Conservation (phyloP, 2,329 filamentous ascomycete genomes). For the Xylaria sp. region DNA sequence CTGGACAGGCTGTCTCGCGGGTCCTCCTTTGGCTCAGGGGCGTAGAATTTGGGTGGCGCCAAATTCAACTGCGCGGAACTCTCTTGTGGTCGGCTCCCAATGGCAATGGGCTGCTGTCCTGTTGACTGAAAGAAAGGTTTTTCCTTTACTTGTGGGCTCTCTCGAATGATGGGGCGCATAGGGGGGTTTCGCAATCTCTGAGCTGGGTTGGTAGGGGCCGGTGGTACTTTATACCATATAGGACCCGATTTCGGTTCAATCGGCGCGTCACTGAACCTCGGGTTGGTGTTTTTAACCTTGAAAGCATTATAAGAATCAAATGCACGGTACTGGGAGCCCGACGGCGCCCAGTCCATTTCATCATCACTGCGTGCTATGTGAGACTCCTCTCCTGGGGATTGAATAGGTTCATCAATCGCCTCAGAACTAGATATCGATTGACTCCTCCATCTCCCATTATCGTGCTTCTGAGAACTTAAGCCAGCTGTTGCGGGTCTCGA, state of each 20-base stretch:
- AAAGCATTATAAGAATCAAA: conserved; percentile 60
- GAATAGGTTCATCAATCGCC: background rate
- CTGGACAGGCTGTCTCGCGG: conserved; percentile 48
- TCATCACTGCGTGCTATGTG: conserved; percentile 57
- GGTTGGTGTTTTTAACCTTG: conserved; percentile 54
- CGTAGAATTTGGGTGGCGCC: conserved; percentile 46
- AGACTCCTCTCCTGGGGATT: conserved; percentile 25
- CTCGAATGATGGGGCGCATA: conserved; percentile 63
- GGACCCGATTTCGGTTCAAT: conserved; percentile 59
- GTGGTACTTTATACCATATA: conserved; percentile 77
- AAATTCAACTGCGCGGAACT: conserved; percentile 40
- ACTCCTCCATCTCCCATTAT: background rate
- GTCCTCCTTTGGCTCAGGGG: conserved; percentile 47
- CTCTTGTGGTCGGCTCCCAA: conserved; percentile 35
- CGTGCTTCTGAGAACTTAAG: background rate
- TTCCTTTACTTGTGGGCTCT: conserved; percentile 56
- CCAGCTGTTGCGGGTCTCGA: background rate
- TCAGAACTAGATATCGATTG: background rate
- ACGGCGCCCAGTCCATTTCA: conserved; percentile 80
- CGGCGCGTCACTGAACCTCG: conserved; percentile 59
- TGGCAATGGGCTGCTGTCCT: conserved; percentile 40
- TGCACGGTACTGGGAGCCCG: conserved; percentile 64
- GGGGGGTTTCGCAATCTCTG: conserved; percentile 70
- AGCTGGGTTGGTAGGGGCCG: conserved; percentile 74
- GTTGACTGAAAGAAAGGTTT: conserved; percentile 60